Evolutionary conservation across 768 basidiomycete species (phyloP), one percentile per base, ranked within the genome.

Genomic region (Trametopsis cervina): DNA sequence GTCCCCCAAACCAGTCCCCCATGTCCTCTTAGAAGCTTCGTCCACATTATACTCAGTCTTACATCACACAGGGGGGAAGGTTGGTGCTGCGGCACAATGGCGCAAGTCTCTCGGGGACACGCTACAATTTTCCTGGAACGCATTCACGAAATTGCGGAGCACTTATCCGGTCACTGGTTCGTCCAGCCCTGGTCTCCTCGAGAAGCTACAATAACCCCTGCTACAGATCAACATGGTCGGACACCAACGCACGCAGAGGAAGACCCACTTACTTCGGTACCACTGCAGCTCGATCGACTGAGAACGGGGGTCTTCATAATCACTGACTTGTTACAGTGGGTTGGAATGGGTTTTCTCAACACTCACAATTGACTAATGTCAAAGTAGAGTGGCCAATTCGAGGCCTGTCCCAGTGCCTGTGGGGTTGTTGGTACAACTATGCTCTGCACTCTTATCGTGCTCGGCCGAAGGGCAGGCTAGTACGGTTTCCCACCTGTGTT

Each of bases 21-120:
- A 44, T 15, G 48, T 59, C 20, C 55, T 83, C 4, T 50, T 78
- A 0, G 54, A 66, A 36, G 69, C 79, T 12, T 73, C 82, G 2
- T 79, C 80, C 4, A 60, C 66, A 17, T 70, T 92, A 18, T 85
- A 83, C 49, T 66, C 81, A 2, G 65, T 72, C 20, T 70, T 92
- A 4, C 83, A 83, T 62, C 65, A 77, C 23, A 81, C 85, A 0
- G 87, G 87, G 18, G 89, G 90, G 6, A 92, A 89, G 64, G 80
- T 87, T 7, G 85, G 83, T 21, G 80, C 81, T 13, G 71, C 78
- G 10, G 76, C 69, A 44, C 56, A 84, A 4, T 92, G 89, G 89
- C 74, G 82, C 53, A 88, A 84, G 56, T 80, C 79, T 13, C 50
- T 90, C 21, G 85, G 89, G 42, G 83, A 83, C 23, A 80, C 81